These are phyloP conservation scores for Lathyrus tuberosus DNA, from an alignment of 306 rosid genomes.

Conservation along the genomic window DNA sequence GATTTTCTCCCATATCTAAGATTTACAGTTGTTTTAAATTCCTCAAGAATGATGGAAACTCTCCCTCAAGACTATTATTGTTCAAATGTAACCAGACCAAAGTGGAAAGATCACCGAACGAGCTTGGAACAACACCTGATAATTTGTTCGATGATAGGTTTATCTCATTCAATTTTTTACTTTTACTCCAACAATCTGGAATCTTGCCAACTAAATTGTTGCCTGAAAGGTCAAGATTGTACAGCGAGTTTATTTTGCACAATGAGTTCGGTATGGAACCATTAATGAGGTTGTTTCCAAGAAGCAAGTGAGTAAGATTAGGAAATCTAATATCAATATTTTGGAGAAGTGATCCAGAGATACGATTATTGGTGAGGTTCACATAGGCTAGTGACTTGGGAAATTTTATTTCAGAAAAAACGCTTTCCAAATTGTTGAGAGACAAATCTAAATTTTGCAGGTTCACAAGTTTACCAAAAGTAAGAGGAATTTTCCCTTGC, in stretches of 20 bases:
- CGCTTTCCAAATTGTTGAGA: neutral
- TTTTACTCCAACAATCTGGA: conserved; percentile 24
- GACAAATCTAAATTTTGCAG: neutral
- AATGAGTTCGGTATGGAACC: conserved; percentile 28
- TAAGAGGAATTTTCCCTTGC: conserved; percentile 15
- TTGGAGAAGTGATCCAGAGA: conserved; percentile 13
- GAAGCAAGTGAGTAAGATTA: conserved; percentile 20
- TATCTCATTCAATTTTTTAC: neutral
- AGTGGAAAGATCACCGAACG: neutral
- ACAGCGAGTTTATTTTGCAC: conserved; percentile 31
- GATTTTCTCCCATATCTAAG: conserved; percentile 37
- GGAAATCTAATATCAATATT: conserved; percentile 4
- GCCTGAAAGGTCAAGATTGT: conserved; percentile 35
- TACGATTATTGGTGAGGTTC: conserved; percentile 19
- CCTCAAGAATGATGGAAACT: conserved; percentile 6
- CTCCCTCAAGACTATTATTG: conserved; percentile 32
- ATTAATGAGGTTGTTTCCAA: conserved; percentile 31
- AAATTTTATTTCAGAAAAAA: conserved; percentile 3
- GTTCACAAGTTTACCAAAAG: neutral
- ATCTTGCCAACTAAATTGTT: conserved; percentile 36
- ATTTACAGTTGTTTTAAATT: neutral
- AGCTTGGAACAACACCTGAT: conserved; percentile 32
- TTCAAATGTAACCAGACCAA: conserved; percentile 34
- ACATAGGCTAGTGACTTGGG: neutral
- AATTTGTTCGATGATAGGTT: conserved; percentile 12